Evolutionary conservation across 345 rosid genomes (phyloP), one percentile per base, ranked within the genome.

Genomic region (Hibiscus mutabilis): DNA sequence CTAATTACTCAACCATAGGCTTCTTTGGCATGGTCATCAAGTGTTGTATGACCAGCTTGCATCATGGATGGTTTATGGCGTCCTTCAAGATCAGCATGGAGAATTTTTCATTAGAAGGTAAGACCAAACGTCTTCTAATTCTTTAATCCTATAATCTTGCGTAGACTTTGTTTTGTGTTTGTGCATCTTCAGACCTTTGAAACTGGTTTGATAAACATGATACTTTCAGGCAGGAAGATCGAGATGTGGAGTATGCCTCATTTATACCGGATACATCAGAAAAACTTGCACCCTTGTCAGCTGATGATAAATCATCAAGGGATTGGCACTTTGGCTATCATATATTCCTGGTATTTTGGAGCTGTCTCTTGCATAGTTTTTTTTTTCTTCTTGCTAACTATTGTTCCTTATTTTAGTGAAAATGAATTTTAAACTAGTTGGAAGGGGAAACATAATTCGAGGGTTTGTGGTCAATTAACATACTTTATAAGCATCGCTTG

Each of bases 311-410:
- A 64, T 85, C 92, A 77, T 84, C 86, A 79, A 90, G 85, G 33
- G 99, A 92, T 80, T 92, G 99, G 97, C 97, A 92, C 83, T 80
- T 85, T 74, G 97, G 99, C 76, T 95, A 90, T 78, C 97, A 89
- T 81, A 86, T 89, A 55, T 83, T 75, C 82, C 80, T 95, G 97
- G 97, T 95, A 87, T 15, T 79, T 66, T 55, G 31, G 25, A 74
- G 19, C 22, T 67, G 33, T 60, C 70, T 60, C 33, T n/a, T 74
- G 4, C 29, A 16, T 21, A n/a, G n/a, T 57, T 16, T 56, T 14
- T 68, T n/a, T 68, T 60, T 72, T 58, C 25, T 69, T 58, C 69
- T 61, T 33, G 24, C 18, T 4, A 21, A 66, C 16, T 6, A 47
- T 40, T 31, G 8, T 44, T 57, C 29, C 6, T 44, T 52, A 52